Evolutionary conservation across 202 grass and related monocot genomes (phyloP), one percentile per base, ranked within the genome.

Genomic region (Setaria viridis): DNA sequence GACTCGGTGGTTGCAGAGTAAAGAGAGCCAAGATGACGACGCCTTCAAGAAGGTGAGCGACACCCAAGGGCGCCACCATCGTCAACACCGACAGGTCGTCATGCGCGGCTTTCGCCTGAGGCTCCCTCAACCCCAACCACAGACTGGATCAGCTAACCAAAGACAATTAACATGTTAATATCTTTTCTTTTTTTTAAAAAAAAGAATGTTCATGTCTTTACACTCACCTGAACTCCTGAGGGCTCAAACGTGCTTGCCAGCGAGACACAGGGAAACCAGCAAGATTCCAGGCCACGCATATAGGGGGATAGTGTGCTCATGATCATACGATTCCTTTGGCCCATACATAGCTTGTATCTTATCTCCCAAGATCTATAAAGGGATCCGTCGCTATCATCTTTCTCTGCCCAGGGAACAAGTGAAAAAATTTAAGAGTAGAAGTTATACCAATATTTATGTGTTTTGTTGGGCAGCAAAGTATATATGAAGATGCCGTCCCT

Each of bases 241-340:
- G 21, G 54, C 48, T 82, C 59, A 74, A 87, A 90, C 80, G 59
- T 90, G 74, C 67, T 68, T 74, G 74, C 67, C 84, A 83, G 69
- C 88, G 74, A 90, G 74, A 68, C 79, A 73, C 79, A 79, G 63
- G 67, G 74, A 47, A 78, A 17, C 20, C 84, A 72, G 65, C 11
- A 54, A 83, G 62, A 84, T 67, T 60, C 51, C 53, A 59, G 72
- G 66, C 73, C 79, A 79, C 76, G 62, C 67, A 35, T 83, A 51
- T 34, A 9, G 57, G 79, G 79, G 51, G 15, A 58, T 20, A 43
- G 72, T 59, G 79, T 66, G 42, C 33, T 53, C 67, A 79, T 74
- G 58, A 72, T 78, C 58, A 58, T 70, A 70, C 79, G 66, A 86
- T 86, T 86, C 57, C 34, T 43, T 14, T 86, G 67, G 84, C 59